phyloP scores from a whole-genome alignment of 202 grass and related monocot species.

The Setaria italica region DNA sequence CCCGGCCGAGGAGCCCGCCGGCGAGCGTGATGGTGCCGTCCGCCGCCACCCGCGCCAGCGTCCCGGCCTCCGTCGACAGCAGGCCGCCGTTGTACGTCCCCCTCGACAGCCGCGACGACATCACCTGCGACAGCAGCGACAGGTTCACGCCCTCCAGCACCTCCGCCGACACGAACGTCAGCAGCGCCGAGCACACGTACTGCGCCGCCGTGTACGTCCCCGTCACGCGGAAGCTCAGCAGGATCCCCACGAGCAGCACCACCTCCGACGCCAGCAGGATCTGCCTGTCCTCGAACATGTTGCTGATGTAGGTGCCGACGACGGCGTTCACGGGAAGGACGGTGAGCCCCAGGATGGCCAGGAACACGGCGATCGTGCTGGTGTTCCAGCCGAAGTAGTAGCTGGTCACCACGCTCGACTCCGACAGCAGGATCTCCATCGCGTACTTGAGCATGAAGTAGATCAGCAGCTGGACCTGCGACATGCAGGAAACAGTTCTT shows the following conservation, averaged over 20 bases:
- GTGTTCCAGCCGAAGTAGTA: constrained; percentile 64
- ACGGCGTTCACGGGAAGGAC: constrained; percentile 66
- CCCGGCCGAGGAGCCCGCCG: constrained; percentile 55
- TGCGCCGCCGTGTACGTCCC: constrained; percentile 50
- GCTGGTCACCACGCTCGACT: constrained; percentile 61
- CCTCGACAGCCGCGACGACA: constrained; percentile 66
- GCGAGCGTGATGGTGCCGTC: constrained; percentile 69
- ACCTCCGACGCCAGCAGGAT: constrained; percentile 61
- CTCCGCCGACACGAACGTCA: constrained; percentile 64
- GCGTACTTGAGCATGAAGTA: constrained; percentile 83
- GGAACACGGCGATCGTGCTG: constrained; percentile 56
- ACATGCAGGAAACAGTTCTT: not conserved
- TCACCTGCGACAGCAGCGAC: constrained; percentile 66
- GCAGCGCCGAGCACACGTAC: constrained; percentile 59
- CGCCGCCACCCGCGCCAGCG: constrained; percentile 60
- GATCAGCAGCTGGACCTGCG: constrained; percentile 53
- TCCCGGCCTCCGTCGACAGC: constrained; percentile 74
- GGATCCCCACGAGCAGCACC: constrained; percentile 43
- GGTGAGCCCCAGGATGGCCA: constrained; percentile 60
- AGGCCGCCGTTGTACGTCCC: constrained; percentile 58
- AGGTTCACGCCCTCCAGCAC: constrained; percentile 72
- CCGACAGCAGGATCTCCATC: constrained; percentile 69
- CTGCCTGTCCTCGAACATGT: constrained; percentile 74
- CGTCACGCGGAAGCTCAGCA: constrained; percentile 51
- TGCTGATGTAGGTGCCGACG: constrained; percentile 69